These are phyloP conservation scores for Hermanozyma aechmeae DNA, from an alignment of 805 yeast genomes.

Conservation along the genomic window DNA sequence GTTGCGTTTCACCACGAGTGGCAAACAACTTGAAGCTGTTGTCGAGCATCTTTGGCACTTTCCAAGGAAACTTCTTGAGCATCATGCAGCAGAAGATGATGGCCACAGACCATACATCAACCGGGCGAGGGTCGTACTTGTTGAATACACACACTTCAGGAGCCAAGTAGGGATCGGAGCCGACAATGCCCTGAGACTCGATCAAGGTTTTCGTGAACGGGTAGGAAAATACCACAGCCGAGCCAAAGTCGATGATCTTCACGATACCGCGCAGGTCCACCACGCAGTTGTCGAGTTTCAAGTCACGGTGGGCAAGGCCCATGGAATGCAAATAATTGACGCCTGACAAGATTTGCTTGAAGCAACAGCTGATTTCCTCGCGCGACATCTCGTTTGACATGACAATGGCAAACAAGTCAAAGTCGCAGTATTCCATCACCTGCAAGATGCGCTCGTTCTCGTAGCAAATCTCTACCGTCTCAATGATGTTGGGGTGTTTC, in stretches of 20 bases:
- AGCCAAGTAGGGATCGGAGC: slow-evolving; percentile 83
- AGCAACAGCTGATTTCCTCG: slow-evolving; percentile 79
- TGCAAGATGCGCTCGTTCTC: slow-evolving; percentile 82
- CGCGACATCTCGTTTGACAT: slow-evolving; percentile 84
- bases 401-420: slow-evolving; percentile 86
- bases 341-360: slow-evolving; percentile 78
- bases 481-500: slow-evolving; percentile 83
- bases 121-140: slow-evolving; percentile 86
- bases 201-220: slow-evolving; percentile 69
- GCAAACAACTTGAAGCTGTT: slow-evolving; percentile 78
- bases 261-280: slow-evolving; percentile 75
- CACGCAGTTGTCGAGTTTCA: slow-evolving; percentile 89
- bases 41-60: slow-evolving; percentile 76
- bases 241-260: slow-evolving; percentile 86
- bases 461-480: slow-evolving; percentile 84
- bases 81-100: slow-evolving; percentile 90
- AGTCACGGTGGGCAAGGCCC: slow-evolving; percentile 87
- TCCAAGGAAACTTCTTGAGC: slow-evolving; percentile 89
- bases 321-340: slow-evolving; percentile 70
- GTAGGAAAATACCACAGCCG: slow-evolving; percentile 84
- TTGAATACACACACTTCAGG: slow-evolving; percentile 84
- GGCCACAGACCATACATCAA: slow-evolving; percentile 90
- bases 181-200: slow-evolving; percentile 78
- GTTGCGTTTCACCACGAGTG: slow-evolving; percentile 53
- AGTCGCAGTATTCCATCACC: slow-evolving; percentile 93